phyloP scores from a whole-genome alignment of 176 grass and related monocot species.

The Carex pumila region DNA sequence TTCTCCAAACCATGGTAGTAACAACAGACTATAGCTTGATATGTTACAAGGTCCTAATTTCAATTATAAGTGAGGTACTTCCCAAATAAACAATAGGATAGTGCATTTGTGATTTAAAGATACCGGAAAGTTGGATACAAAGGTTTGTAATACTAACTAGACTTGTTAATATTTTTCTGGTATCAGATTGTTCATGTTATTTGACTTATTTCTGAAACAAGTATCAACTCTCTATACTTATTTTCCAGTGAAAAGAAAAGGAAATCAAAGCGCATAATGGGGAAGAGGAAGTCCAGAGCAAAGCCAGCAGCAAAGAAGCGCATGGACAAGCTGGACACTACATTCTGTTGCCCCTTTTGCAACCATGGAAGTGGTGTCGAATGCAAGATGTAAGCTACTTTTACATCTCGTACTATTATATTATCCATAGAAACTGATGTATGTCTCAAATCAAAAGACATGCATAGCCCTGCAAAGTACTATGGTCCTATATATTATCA shows the following conservation, averaged over 20 bases:
- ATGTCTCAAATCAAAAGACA: background rate
- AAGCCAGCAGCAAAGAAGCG: constrained; percentile 88
- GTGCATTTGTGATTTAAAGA: no score
- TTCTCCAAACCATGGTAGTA: background rate
- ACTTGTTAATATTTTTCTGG: no score
- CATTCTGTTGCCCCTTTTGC: constrained; percentile 78
- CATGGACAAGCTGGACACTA: constrained; percentile 75
- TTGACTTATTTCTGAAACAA: no score
- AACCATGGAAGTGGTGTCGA: constrained; percentile 67
- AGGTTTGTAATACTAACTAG: no score
- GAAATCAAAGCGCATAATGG: constrained; percentile 40
- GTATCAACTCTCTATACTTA: background rate
- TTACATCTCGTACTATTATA: background rate
- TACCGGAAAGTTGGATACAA: no score
- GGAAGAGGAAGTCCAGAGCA: constrained; percentile 64
- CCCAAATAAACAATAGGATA: no score
- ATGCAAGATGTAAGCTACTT: constrained; percentile 54
- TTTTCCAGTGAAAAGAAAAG: background rate
- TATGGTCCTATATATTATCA: background rate
- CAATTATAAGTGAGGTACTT: no score
- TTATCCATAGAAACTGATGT: background rate
- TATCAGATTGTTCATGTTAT: no score
- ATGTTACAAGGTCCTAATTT: background rate
- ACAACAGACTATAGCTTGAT: background rate
- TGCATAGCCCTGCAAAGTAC: background rate